Base-by-base conservation (phyloP, 352 stramenopile genomes). In the Saprolegnia diclina region DNA sequence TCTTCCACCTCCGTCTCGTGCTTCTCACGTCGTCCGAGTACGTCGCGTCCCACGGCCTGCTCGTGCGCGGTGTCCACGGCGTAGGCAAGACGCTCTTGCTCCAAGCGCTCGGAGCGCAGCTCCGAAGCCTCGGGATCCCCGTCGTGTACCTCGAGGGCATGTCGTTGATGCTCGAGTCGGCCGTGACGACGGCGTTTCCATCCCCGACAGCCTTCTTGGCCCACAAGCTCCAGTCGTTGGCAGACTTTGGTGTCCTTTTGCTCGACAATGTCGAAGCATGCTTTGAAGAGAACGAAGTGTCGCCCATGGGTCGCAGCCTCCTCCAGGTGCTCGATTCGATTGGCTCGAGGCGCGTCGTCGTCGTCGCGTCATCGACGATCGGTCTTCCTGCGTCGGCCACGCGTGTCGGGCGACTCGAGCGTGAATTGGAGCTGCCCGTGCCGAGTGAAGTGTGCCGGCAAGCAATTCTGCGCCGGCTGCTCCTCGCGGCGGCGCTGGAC, bases 251-350 rank as follows among this genome's bases (percentile, higher is more conserved):
- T 13, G 81, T 88, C 16, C 59, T 91, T 22, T 45, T 91, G 38
- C 76, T 93, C 64, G 85, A 93, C 72, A 81, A 93, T 37, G 65
- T 90, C 38, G 78, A 90, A 50, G 77, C 77, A 44, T 77, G 91
- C 50, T 91, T 93, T 67, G 78, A 79, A 48, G 81, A 80, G 2
- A 73, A 81, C 50, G 11, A 63, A n/a, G 29, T 74, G 22, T 72
- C 70, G 29, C 79, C 81, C 19, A 72, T 91, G 24, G 85, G 79
- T 6, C 90, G 80, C 56, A 73, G 81, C 6, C 63, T 93, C 19
- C 66, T 93, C 19, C 81, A 85, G 18, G 65, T 90, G 5, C 73
- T 93, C 21, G 82, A 89, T 50, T 54, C 77, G 5, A 65, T 87
- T n/a, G 53, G 56, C 19, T 69, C 71, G 6, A 11, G 10, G 14